Conservation (phyloP, 768 basidiomycete species). For the Termitomyces sp. region DNA sequence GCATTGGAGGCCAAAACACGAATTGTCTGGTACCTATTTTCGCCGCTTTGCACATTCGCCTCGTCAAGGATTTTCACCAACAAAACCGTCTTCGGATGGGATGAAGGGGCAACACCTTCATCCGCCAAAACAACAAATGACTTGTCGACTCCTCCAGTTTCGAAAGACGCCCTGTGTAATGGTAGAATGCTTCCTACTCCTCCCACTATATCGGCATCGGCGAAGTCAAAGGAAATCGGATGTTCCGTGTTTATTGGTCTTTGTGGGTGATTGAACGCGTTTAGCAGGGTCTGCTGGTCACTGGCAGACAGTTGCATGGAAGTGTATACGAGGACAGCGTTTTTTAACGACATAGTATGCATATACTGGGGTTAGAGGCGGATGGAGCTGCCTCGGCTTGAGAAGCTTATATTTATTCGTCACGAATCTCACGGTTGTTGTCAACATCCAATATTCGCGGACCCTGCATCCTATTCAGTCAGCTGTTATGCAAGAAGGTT, state of each 20-base stretch:
- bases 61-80: conserved; percentile 10
- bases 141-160: neutral
- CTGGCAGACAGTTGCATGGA: conserved; percentile 1
- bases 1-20: conserved; percentile 13
- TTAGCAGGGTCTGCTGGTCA: conserved; percentile 3
- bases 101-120: conserved; percentile 11
- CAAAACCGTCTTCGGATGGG: conserved; percentile 14
- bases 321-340: conserved; percentile 10
- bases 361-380: neutral
- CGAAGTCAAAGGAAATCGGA: conserved; percentile 4
- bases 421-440: conserved; percentile 9
- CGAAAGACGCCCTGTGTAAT: neutral
- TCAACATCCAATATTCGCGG: conserved; percentile 5
- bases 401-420: conserved; percentile 3
- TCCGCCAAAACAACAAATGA: conserved; percentile 13
- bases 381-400: conserved; percentile 5
- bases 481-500: neutral
- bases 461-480: conserved; percentile 3
- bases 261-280: conserved; percentile 9
- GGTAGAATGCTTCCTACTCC: conserved; percentile 4
- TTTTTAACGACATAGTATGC: conserved; percentile 3
- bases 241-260: neutral
- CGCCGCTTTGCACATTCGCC: neutral
- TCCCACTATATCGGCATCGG: conserved; percentile 3
- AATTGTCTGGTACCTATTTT: conserved; percentile 5